Percentiles rank a stretch among this genome's conserved stretches.
Conservation (phyloP, 768 basidiomycete species). For the Mycena leptocephala region DNA sequence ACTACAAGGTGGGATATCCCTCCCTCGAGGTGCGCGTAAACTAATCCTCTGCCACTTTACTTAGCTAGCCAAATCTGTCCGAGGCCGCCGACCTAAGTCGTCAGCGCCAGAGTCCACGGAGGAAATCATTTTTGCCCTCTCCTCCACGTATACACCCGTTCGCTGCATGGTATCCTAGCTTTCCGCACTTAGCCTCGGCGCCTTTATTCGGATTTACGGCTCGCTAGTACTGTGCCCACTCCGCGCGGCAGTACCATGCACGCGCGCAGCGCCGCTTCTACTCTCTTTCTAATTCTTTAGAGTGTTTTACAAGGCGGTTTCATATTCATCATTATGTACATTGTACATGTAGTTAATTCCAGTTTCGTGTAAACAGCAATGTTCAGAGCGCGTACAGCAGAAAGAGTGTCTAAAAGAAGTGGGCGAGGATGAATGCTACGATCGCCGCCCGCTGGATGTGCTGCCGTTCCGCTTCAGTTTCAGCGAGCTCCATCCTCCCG, state of each 20-base stretch:
- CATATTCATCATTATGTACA: constrained; percentile 18
- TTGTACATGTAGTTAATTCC: constrained; percentile 2
- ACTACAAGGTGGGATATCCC: neutral
- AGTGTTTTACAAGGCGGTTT: neutral
- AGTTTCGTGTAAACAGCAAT: neutral
- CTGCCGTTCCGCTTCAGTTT: constrained; percentile 25
- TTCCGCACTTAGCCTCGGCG: neutral
- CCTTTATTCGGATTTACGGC: neutral
- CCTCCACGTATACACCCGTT: neutral
- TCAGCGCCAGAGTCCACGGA: neutral
- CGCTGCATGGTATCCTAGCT: neutral
- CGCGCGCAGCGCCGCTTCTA: neutral
- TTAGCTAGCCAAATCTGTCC: neutral
- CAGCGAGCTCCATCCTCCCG: neutral
- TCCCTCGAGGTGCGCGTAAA: neutral
- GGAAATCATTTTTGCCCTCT: neutral
- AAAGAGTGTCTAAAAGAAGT: neutral
- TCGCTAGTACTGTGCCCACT: neutral
- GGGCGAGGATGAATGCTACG: neutral
- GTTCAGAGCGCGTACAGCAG: constrained; percentile 5
- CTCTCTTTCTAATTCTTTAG: neutral
- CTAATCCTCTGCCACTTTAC: neutral
- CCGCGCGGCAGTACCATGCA: neutral
- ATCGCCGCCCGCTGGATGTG: neutral
- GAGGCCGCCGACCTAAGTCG: neutral